Evolutionary conservation across 225 moss, liverwort and hornwort genomes (phyloP).

Genomic region (Sphagnum tenellum): DNA sequence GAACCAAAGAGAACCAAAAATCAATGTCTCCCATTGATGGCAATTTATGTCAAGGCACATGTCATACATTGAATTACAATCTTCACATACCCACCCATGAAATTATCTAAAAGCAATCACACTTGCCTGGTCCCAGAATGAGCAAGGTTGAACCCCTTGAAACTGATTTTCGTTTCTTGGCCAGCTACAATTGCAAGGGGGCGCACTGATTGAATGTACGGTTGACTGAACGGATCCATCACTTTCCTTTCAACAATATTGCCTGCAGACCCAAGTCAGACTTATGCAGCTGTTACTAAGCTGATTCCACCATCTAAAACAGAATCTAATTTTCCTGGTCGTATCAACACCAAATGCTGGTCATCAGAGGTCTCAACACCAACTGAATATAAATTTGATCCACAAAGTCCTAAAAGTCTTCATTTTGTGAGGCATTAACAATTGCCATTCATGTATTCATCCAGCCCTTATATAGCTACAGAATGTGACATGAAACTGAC

Average conservation of each 20-base stretch:
- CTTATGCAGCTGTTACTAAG: not conserved
- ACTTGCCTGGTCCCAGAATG: slow-evolving; percentile 38
- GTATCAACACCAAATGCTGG: too few relatives aligned
- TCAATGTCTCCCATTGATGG: too few relatives aligned
- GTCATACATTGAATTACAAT: too few relatives aligned
- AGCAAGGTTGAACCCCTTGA: slow-evolving; percentile 53
- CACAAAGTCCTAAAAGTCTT: too few relatives aligned
- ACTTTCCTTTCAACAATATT: slow-evolving; percentile 28
- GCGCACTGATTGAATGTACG: slow-evolving; percentile 60
- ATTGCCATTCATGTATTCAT: not conserved
- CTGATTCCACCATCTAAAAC: not conserved
- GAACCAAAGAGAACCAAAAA: not conserved
- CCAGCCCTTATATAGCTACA: not conserved
- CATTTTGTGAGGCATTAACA: too few relatives aligned
- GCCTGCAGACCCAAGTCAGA: slow-evolving; percentile 28
- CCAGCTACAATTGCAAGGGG: slow-evolving; percentile 81
- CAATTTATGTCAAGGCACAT: too few relatives aligned
- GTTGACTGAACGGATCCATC: slow-evolving; percentile 18
- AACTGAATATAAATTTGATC: too few relatives aligned
- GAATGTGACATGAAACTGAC: slow-evolving; percentile 18
- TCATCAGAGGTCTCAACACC: too few relatives aligned
- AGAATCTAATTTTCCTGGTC: too few relatives aligned
- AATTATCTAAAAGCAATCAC: not conserved
- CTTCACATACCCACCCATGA: too few relatives aligned
- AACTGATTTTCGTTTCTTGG: slow-evolving; percentile 28